Percentiles rank a stretch among this genome's conserved stretches.
These are phyloP conservation scores for Mikania micrantha DNA, from an alignment of 129 eudicot species.

Conservation along the genomic window DNA sequence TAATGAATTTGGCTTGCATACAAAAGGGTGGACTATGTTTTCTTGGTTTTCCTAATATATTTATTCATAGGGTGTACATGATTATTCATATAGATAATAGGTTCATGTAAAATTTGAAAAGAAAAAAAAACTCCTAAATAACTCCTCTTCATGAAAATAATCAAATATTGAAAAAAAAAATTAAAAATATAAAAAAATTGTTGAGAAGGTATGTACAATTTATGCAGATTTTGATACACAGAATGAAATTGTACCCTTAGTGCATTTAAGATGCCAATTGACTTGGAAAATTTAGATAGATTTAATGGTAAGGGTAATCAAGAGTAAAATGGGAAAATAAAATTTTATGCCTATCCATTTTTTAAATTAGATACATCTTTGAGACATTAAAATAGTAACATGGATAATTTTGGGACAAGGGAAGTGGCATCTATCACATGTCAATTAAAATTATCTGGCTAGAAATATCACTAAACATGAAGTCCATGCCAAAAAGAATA, in stretches of 20 bases:
- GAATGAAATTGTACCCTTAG: neutral
- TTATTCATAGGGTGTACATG: neutral
- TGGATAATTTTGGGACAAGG: too few species aligned
- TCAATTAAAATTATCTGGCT: neutral
- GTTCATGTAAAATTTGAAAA: neutral
- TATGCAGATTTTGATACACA: neutral
- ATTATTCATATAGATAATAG: neutral
- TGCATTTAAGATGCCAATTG: neutral
- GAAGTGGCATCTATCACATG: neutral
- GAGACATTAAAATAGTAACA: neutral
- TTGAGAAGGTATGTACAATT: neutral
- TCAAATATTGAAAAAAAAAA: too few species aligned
- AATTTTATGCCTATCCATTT: too few species aligned
- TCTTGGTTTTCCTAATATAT: neutral
- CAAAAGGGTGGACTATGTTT: neutral
- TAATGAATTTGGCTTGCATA: neutral
- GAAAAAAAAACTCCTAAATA: too few species aligned
- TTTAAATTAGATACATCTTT: neutral
- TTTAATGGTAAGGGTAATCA: too few species aligned
- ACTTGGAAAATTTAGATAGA: neutral
- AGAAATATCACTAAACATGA: neutral
- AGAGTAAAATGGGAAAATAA: too few species aligned
- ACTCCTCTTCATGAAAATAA: too few species aligned
- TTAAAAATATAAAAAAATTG: neutral
- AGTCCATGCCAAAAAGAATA: too few species aligned